Evolutionary conservation across 164 flowering plant genomes (phyloP).

Genomic region (Stephania yunnanensis): DNA sequence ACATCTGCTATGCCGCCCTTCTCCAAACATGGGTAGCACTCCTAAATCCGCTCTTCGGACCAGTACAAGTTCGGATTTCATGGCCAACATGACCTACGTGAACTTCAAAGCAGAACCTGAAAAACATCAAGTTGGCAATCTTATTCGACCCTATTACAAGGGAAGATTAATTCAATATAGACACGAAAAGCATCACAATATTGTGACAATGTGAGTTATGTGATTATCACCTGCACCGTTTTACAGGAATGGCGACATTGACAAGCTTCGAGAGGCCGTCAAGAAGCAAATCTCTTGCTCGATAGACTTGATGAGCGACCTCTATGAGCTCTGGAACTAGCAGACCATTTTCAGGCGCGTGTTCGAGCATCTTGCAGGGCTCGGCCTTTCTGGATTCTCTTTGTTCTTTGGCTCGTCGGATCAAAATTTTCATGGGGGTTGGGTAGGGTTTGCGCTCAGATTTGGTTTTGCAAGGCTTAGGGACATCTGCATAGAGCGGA

Average conservation of each 20-base stretch:
- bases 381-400: constrained; percentile 37
- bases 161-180: background rate
- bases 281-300: constrained; percentile 41
- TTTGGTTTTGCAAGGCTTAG: constrained; percentile 38
- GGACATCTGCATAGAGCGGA: constrained; percentile 44
- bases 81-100: constrained; percentile 75
- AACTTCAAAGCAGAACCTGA: constrained; percentile 73
- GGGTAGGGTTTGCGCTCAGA: constrained; percentile 62
- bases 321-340: constrained; percentile 58
- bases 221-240: constrained; percentile 52
- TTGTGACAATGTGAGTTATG: background rate
- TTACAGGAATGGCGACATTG: constrained; percentile 32
- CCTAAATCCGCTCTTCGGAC: constrained; percentile 53
- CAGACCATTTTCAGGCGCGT: constrained; percentile 61
- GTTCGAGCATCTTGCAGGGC: constrained; percentile 49
- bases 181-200: background rate
- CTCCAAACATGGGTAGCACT: constrained; percentile 72
- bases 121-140: constrained; percentile 21
- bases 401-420: constrained; percentile 53
- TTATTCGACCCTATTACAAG: background rate
- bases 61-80: constrained; percentile 70
- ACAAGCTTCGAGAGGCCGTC: constrained; percentile 45
- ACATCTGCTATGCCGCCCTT: constrained; percentile 60
- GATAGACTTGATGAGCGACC: constrained; percentile 56
- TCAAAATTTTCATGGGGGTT: constrained; percentile 63